Base-by-base conservation (phyloP, 2,329 filamentous ascomycete species). In the Ophiostoma ips region DNA sequence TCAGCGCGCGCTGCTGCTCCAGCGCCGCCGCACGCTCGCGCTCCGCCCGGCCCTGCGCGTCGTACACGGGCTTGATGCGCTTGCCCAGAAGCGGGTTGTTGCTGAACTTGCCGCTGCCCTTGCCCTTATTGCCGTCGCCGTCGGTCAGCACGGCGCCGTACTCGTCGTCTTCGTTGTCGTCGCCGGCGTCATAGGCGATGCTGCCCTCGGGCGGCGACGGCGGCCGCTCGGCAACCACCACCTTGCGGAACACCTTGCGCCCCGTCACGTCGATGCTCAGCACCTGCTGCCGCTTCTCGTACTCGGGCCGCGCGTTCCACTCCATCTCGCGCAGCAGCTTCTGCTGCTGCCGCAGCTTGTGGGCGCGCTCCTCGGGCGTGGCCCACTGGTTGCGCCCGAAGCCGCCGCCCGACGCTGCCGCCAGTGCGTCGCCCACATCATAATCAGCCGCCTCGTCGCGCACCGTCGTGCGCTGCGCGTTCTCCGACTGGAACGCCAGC, bases 341-440 rank as follows among this genome's bases (percentile, higher is more conserved):
- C 66, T 94, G 88, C 66, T 95, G 89, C 52, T 81, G 76, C 65
- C 90, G 94, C 51, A 95, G 68, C 62, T 92, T 87, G 56, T 81
- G 71, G 1, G 88, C 89, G 38, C 88, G 75, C 64, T 94, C 87
- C 55, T 85, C 81, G 0, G 88, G 87, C 15, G 71, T 87, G 46
- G 87, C 84, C 88, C 88, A 95, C n/a, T n/a, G 34, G 16, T 40
- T 48, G 59, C 34, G 31, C 21, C 35, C 34, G 19, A 38, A 46
- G 33, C 21, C 46, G 19, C 30, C 46, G 19, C 30, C 44, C 16
- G 24, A 36, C 9, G 12, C 37, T 1, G 48, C 70, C 16, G 41
- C 71, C 15, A 66, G 58, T 0, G 62, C 63, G 12, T 54, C 52
- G 45, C 48, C 50, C 1, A 75, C 69, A 49, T 80, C 76, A 57